Evolutionary conservation across 495 filamentous ascomycete species (phyloP).

Genomic region (Hypoxylon lenormandii): DNA sequence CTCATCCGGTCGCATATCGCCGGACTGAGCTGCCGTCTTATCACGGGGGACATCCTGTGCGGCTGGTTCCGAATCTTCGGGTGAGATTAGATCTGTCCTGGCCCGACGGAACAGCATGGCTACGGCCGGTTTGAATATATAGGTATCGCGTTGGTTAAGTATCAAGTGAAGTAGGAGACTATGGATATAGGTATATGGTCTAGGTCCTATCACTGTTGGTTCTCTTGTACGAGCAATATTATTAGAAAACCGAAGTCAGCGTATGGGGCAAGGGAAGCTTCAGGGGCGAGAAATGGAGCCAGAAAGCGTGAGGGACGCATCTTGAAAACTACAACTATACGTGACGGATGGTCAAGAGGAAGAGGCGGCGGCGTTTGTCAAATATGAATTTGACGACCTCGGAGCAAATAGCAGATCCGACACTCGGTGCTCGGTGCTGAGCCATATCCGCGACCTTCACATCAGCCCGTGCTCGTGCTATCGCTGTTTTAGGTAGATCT

Average conservation of each 20-base stretch:
- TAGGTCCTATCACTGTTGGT: background rate
- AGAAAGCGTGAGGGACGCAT: background rate
- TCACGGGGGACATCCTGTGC: slow-evolving; percentile 1
- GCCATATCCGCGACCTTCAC: slow-evolving; percentile 3
- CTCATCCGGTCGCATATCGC: slow-evolving; percentile 1
- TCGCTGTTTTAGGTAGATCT: too few relatives aligned
- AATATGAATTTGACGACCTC: slow-evolving; percentile 6
- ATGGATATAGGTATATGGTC: background rate
- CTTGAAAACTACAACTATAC: background rate
- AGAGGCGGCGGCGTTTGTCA: background rate
- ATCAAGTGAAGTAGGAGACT: background rate
- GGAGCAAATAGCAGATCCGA: slow-evolving; percentile 16
- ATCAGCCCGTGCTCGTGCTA: background rate
- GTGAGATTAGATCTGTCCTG: slow-evolving; percentile 5
- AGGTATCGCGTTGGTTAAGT: background rate
- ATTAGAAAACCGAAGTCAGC: background rate
- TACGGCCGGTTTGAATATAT: background rate
- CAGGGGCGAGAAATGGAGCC: background rate
- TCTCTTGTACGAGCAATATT: background rate
- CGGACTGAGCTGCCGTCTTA: slow-evolving; percentile 3
- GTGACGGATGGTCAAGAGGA: background rate
- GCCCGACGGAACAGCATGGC: slow-evolving; percentile 22
- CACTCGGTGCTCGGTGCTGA: slow-evolving; percentile 23
- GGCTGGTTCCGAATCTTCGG: slow-evolving; percentile 8
- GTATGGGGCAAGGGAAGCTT: background rate